phyloP scores from a whole-genome alignment of 768 basidiomycete genomes.

The Pleurotus salmoneostramineus region DNA sequence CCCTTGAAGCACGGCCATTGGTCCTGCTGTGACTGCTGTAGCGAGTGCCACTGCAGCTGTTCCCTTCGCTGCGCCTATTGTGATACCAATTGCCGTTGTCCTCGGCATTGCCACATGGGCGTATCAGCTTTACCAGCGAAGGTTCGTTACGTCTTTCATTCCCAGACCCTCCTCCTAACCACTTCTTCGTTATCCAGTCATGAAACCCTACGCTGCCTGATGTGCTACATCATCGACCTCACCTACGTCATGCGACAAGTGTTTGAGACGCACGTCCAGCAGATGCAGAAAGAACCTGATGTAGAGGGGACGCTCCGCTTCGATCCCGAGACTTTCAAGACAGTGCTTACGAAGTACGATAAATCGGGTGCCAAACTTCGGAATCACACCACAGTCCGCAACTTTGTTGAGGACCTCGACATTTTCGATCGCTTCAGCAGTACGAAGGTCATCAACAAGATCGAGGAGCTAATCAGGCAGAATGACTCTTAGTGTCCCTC shows the following conservation, averaged over 20 bases:
- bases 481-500: neutral
- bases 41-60: constrained; percentile 9
- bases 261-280: neutral
- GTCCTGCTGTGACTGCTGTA: constrained; percentile 1
- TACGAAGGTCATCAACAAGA: neutral
- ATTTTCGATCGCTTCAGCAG: neutral
- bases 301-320: neutral
- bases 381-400: neutral
- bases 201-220: constrained; percentile 2
- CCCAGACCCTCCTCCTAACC: neutral
- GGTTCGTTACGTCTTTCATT: neutral
- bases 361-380: neutral
- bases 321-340: neutral
- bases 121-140: constrained; percentile 14
- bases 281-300: neutral
- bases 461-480: neutral
- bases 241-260: constrained; percentile 1
- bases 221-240: constrained; percentile 1
- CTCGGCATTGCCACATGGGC: constrained; percentile 16
- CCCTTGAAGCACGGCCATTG: neutral
- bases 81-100: constrained; percentile 15
- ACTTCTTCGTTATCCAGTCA: neutral
- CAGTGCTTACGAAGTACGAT: neutral
- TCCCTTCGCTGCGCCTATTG: constrained; percentile 14
- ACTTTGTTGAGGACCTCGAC: constrained; percentile 2